Evolutionary conservation across 345 rosid species (phyloP).

Genomic region (Arabis hirsuta): DNA sequence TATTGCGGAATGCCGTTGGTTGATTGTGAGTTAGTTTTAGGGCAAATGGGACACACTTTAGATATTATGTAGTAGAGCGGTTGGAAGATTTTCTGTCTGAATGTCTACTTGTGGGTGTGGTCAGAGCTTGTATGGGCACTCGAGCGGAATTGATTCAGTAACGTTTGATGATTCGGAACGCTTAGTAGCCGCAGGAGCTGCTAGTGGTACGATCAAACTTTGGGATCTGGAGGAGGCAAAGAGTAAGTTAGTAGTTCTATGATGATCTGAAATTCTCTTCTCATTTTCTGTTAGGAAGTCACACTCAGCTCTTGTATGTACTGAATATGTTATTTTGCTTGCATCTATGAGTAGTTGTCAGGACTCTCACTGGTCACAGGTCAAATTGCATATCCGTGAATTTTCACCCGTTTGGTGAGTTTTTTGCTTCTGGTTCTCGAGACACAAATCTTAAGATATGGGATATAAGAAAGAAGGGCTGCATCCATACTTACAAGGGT

Average conservation of each 20-base stretch:
- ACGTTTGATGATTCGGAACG: conserved; percentile 91
- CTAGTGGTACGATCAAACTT: conserved; percentile 95
- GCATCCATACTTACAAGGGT: conserved; percentile 99
- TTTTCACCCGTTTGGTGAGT: conserved; percentile 99
- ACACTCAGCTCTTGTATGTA: background rate
- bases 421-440: conserved; percentile 96
- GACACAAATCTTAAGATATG: conserved; percentile 99
- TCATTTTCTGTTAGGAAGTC: background rate
- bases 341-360: conserved; percentile 65
- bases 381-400: conserved; percentile 93
- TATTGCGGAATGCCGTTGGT: background rate
- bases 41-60: background rate
- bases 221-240: conserved; percentile 99
- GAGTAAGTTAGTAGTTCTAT: conserved; percentile 55
- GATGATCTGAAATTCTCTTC: background rate
- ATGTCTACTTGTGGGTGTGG: conserved; percentile 29
- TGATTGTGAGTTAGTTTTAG: conserved; percentile 8
- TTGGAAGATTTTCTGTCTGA: conserved; percentile 21
- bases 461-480: conserved; percentile 98
- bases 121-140: conserved; percentile 95
- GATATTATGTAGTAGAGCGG: conserved; percentile 1
- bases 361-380: conserved; percentile 95
- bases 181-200: conserved; percentile 96
- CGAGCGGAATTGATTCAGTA: conserved; percentile 96
- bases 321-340: conserved; percentile 21